Evolutionary conservation across 768 basidiomycete genomes (phyloP), one percentile per base, ranked within the genome.

Genomic region (Suillus hirtellus): DNA sequence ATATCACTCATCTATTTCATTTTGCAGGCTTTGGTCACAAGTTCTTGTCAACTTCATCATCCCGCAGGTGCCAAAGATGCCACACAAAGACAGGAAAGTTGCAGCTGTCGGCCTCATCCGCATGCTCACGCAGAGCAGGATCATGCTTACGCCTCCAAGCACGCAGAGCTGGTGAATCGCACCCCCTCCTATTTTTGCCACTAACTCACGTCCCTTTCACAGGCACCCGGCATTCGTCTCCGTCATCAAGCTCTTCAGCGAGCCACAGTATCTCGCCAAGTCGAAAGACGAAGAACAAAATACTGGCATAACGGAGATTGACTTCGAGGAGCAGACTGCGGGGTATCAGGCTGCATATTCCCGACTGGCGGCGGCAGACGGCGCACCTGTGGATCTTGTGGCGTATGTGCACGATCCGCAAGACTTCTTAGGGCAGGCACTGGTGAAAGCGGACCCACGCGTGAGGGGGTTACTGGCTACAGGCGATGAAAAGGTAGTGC

Each of bases 271-370:
- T 65, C 82, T 93, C 71, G 67, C 75, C 0, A 73, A 71, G 43
- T 67, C 74, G 7, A 6, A 75, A 71, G 60, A 80, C 34, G 64
- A 75, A 4, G 79, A 87, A n/a, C 85, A 87, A 54, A 73, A 81
- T 9, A 79, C 80, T 0, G 86, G 85, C 0, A 71, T 93, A 42
- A 92, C 91, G 1, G 86, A 85, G 60, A 86, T 97, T 53, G 96
- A 98, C 72, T 88, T 87, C 65, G 96, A 98, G 71, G 96, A 98
- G 71, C 90, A 92, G 72, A 83, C 84, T 2, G 89, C 90, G 7
- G 93, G 95, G 1, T 98, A 98, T 76, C 97, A 99, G 71, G 93
- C 94, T 0, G 92, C 94, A 4, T 99, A 96, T 78, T 95, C 95
- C 59, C 86, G 90, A 42, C 83, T 98, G 19, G 96, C 95, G 0